Conservation (phyloP, 352 stramenopile genomes). For the Phytophthora europaea region DNA sequence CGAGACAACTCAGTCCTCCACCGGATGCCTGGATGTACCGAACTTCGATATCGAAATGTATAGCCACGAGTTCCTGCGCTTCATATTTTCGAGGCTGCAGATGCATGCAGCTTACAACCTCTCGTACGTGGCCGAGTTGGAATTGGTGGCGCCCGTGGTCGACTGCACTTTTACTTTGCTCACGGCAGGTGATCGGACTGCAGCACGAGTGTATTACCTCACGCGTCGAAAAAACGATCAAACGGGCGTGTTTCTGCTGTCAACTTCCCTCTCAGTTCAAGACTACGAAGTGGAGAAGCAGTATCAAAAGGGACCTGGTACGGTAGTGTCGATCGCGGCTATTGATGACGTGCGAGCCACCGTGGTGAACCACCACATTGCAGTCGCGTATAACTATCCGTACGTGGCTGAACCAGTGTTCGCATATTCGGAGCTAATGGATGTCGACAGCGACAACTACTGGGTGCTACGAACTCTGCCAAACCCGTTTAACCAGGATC, state of each 20-base stretch:
- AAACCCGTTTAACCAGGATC: conserved; percentile 8
- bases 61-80: conserved; percentile 31
- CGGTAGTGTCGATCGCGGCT: conserved; percentile 14
- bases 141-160: conserved; percentile 47
- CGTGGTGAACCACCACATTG: conserved; percentile 20
- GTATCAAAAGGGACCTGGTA: conserved; percentile 15
- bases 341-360: conserved; percentile 26
- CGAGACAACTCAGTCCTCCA: conserved; percentile 8
- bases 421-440: conserved; percentile 1
- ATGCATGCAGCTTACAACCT: conserved; percentile 24
- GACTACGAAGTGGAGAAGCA: conserved; percentile 31
- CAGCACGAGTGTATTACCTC: conserved; percentile 32
- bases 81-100: conserved; percentile 21
- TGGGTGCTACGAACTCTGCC: conserved; percentile 12
- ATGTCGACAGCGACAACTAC: conserved; percentile 2
- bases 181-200: conserved; percentile 4
- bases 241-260: conserved; percentile 29
- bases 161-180: conserved; percentile 36
- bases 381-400: conserved; percentile 29
- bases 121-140: conserved; percentile 25
- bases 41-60: conserved; percentile 25
- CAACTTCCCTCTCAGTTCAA: conserved; percentile 26
- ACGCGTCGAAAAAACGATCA: conserved; percentile 14
- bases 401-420: conserved; percentile 25
- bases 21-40: conserved; percentile 7